Conservation (phyloP, 176 grass and related monocot species). For the Oryza meyeriana region DNA sequence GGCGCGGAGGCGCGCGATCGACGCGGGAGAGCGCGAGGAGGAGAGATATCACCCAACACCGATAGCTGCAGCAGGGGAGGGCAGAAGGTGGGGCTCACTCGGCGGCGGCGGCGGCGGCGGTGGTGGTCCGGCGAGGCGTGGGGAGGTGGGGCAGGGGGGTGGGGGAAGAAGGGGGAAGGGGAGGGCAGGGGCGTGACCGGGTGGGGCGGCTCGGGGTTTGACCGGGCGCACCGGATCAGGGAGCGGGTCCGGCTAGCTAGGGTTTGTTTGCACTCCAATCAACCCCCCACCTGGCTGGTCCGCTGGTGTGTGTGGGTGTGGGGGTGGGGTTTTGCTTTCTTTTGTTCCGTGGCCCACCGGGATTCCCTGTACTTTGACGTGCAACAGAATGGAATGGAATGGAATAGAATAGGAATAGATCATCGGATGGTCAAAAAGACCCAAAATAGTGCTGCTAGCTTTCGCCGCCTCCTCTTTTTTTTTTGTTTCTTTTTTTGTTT, state of each 20-base stretch:
- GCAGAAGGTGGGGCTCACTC: not conserved
- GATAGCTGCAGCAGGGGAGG: not conserved
- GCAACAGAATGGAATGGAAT: not conserved
- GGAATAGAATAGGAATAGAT: not conserved
- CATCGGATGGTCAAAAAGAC: constrained; percentile 35
- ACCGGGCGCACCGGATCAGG: constrained; percentile 46
- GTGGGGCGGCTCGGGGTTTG: constrained; percentile 30
- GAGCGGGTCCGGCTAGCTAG: constrained; percentile 44
- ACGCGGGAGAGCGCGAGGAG: not conserved
- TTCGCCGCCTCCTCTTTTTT: not conserved
- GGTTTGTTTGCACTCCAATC: constrained; percentile 36
- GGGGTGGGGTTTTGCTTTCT: not conserved
- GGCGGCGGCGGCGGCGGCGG: not conserved
- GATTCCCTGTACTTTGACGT: constrained; percentile 49
- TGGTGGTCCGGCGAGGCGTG: not conserved
- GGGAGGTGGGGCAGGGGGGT: not conserved
- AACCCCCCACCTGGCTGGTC: not conserved
- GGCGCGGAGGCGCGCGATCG: constrained; percentile 25
- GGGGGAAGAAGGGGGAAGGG: constrained; percentile 14
- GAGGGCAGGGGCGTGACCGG: constrained; percentile 30
- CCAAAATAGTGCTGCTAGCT: constrained; percentile 15
- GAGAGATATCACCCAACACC: not conserved
- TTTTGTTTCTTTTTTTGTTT: not conserved
- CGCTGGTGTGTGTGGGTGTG: not conserved
- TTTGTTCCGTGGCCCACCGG: constrained; percentile 50